These are phyloP conservation scores for Colletotrichum liriopes DNA, from an alignment of 2,329 filamentous ascomycete genomes.

Conservation along the genomic window DNA sequence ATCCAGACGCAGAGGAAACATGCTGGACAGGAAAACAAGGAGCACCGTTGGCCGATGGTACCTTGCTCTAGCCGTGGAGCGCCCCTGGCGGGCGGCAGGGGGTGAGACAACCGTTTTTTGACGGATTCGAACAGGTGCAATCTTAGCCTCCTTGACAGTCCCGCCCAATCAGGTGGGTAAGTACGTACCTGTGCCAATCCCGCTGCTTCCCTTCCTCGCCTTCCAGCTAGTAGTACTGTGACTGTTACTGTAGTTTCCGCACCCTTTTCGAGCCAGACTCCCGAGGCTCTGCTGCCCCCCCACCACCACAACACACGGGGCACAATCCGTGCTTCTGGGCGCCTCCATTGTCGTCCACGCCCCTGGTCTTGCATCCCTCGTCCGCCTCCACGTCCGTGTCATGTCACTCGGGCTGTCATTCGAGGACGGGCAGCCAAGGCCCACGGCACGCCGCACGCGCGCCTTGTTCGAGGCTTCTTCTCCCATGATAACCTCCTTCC, in stretches of 20 bases:
- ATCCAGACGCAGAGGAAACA: conserved; percentile 1
- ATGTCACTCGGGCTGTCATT: not conserved
- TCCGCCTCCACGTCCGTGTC: not conserved
- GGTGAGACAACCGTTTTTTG: conserved; percentile 41
- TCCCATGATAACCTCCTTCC: conserved; percentile 15
- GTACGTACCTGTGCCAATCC: conserved; percentile 1
- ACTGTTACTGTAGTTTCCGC: not conserved
- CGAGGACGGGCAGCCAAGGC: not conserved
- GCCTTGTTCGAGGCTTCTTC: not conserved
- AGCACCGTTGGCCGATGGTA: conserved; percentile 20
- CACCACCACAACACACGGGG: no score
- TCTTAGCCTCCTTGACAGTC: conserved; percentile 15
- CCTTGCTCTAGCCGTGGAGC: conserved; percentile 24
- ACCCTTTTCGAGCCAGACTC: not conserved
- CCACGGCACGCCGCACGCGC: not conserved
- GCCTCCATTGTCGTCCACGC: not conserved
- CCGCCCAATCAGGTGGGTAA: conserved; percentile 22
- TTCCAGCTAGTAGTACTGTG: no score
- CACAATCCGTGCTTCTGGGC: not conserved
- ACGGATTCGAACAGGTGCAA: conserved; percentile 35
- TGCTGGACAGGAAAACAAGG: conserved; percentile 5
- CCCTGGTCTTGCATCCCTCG: not conserved
- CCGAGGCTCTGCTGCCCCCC: not conserved
- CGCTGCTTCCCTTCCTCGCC: not conserved
- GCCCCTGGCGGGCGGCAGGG: conserved; percentile 31